A percentile compares a stretch with the other conserved stretches of the same genome.
These are phyloP conservation scores for Amanita inopinata DNA, from an alignment of 768 basidiomycete species.

Conservation along the genomic window DNA sequence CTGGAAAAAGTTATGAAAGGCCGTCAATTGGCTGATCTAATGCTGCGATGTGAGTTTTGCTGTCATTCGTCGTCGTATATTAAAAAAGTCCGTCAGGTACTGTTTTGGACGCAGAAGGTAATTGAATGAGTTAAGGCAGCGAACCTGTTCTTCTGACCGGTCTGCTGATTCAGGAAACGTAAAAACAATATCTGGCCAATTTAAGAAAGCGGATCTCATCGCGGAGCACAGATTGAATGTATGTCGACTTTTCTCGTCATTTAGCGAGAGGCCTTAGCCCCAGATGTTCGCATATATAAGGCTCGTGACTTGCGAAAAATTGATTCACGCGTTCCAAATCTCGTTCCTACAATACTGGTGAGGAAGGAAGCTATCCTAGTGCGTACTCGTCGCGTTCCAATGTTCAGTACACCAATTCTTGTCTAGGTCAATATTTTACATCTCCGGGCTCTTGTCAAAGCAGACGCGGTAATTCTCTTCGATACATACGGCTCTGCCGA, in stretches of 20 bases:
- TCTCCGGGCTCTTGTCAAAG: slow-evolving; percentile 90
- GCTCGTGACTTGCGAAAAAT: slow-evolving; percentile 96
- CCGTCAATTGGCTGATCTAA: slow-evolving; percentile 80
- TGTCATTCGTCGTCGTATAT: slow-evolving; percentile 8
- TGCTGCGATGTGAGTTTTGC: slow-evolving; percentile 72
- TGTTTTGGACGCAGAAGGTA: slow-evolving; percentile 77
- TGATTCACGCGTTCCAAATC: slow-evolving; percentile 88
- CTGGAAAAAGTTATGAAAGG: slow-evolving; percentile 82
- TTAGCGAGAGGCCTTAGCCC: slow-evolving; percentile 15
- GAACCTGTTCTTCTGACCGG: slow-evolving; percentile 12
- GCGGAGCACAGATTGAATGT: slow-evolving; percentile 85
- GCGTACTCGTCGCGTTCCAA: slow-evolving; percentile 19
- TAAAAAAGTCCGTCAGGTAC: slow-evolving; percentile 47
- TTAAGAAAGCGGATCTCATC: slow-evolving; percentile 86
- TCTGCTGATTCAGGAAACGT: slow-evolving; percentile 54
- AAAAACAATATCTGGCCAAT: slow-evolving; percentile 80
- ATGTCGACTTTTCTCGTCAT: slow-evolving; percentile 23
- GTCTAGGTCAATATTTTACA: slow-evolving; percentile 84
- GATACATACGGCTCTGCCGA: slow-evolving; percentile 86
- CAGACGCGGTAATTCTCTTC: slow-evolving; percentile 84
- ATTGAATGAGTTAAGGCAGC: slow-evolving; percentile 15
- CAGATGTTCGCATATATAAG: slow-evolving; percentile 27
- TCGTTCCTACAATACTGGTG: slow-evolving; percentile 88
- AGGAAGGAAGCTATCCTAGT: slow-evolving; percentile 84
- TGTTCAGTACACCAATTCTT: slow-evolving; percentile 8